Percentiles rank a stretch among this genome's conserved stretches.
These are phyloP conservation scores for Paecilomyces sp. DNA, from an alignment of 2,329 filamentous ascomycete genomes.

Conservation along the genomic window DNA sequence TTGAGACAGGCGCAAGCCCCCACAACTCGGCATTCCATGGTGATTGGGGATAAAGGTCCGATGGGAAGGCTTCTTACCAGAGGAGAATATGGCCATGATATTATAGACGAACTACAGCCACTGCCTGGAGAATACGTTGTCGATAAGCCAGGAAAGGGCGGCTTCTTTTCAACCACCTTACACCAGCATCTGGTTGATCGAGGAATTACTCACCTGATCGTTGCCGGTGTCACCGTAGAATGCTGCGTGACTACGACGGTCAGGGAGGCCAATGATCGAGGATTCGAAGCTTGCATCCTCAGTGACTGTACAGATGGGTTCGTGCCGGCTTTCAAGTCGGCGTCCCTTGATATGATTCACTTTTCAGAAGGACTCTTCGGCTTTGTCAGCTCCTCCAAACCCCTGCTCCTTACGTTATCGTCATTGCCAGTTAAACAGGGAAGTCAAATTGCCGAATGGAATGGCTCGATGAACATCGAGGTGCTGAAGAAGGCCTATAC, in stretches of 20 bases:
- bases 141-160: conserved; percentile 54
- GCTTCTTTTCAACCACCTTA: conserved; percentile 52
- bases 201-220: conserved; percentile 52
- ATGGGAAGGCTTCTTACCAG: conserved; percentile 48
- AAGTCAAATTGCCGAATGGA: background rate
- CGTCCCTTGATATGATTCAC: conserved; percentile 25
- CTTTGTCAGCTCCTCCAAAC: conserved; percentile 15
- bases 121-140: conserved; percentile 47
- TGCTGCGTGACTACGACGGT: conserved; percentile 52
- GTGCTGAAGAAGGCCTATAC: conserved; percentile 10
- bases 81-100: conserved; percentile 50
- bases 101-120: conserved; percentile 48
- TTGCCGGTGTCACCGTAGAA: conserved; percentile 54
- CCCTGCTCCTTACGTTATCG: background rate
- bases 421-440: background rate
- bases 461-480: background rate
- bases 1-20: conserved; percentile 44
- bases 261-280: conserved; percentile 53
- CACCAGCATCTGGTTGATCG: conserved; percentile 47
- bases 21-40: conserved; percentile 33
- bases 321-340: conserved; percentile 28
- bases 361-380: conserved; percentile 31
- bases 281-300: conserved; percentile 52
- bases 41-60: conserved; percentile 47
- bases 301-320: conserved; percentile 35